phyloP scores from a whole-genome alignment of 768 basidiomycete species.

The Agrocybe praecox region DNA sequence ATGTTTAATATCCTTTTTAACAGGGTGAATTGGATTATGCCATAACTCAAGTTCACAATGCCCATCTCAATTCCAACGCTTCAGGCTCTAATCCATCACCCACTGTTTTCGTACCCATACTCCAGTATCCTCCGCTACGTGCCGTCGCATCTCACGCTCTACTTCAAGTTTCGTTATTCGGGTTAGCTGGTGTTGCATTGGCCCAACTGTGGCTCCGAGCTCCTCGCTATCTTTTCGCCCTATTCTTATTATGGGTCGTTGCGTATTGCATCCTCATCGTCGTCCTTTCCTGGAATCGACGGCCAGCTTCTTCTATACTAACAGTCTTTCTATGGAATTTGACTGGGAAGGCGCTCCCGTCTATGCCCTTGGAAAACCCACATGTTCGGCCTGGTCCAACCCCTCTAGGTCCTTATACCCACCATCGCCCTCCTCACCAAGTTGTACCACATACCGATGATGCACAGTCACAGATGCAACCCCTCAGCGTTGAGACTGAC shows the following conservation, averaged over 20 bases:
- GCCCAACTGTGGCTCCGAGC: constrained; percentile 61
- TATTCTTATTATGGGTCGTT: constrained; percentile 65
- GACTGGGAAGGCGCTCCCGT: constrained; percentile 29
- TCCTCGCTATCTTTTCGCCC: constrained; percentile 54
- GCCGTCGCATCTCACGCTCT: constrained; percentile 44
- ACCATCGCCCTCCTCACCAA: constrained; percentile 69
- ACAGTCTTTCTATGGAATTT: constrained; percentile 49
- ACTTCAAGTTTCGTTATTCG: constrained; percentile 61
- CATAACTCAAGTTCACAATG: constrained; percentile 57
- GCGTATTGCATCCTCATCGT: constrained; percentile 60
- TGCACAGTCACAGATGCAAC: constrained; percentile 36
- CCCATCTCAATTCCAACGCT: constrained; percentile 43
- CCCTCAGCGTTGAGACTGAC: constrained; percentile 55
- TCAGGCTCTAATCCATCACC: constrained; percentile 21
- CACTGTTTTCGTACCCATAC: background rate
- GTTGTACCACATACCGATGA: constrained; percentile 43
- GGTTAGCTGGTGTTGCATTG: constrained; percentile 57
- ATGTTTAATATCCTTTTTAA: background rate
- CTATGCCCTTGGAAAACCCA: constrained; percentile 37
- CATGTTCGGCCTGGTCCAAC: constrained; percentile 37
- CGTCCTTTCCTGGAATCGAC: constrained; percentile 57
- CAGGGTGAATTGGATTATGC: constrained; percentile 79
- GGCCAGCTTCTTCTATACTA: constrained; percentile 59
- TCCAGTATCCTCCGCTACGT: constrained; percentile 33
- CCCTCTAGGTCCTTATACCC: constrained; percentile 60